Base-by-base conservation (phyloP, 345 rosid genomes). In the Triadica sebifera region DNA sequence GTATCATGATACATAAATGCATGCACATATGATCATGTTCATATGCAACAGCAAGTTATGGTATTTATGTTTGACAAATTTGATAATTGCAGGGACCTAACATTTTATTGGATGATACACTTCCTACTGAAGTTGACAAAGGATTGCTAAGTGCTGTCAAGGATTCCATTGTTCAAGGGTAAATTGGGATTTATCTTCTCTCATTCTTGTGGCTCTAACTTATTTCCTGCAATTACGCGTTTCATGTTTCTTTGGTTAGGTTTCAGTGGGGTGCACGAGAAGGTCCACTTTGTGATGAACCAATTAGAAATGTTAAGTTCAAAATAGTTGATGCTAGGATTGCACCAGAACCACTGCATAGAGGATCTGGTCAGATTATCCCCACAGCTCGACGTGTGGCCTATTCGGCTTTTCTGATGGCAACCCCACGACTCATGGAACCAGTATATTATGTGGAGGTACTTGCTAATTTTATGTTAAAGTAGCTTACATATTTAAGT, bases 251-350 rank as follows among this genome's bases (percentile, higher is more conserved):
- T 66, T 60, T 72, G 66, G 70, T 70, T 82, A 93, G 99, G 67
- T 95, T 95, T 80, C 99, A 95, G 80, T 95, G 99, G 99, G 99
- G 93, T 70, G 99, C 99, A 60, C 85, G 97, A 78, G 98, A 95
- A 93, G 99, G 98, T 24, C 98, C 99, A 7, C 89, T 95, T 16
- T 95, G 99, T 79, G 99, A 95, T 73, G 99, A 95, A 74, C 99
- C 99, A 56, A 91, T 93, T 81, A 89, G 99, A 80, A 93, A 95
- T 78, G 98, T 91, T 3, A 93, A 93, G 83, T 95, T 95, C 79
- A 95, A 95, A 83, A 95, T 95, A 59, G 97, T 95, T 58, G 98
- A 95, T 82, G 96, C 97, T n/a, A 83, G 90, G 79, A 91, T 95
- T 84, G 97, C 99, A 65, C 88, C 86, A 60, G 96, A 93, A 81